These are phyloP conservation scores for Phytophthora ramorum DNA, from an alignment of 352 stramenopile genomes.

Conservation along the genomic window DNA sequence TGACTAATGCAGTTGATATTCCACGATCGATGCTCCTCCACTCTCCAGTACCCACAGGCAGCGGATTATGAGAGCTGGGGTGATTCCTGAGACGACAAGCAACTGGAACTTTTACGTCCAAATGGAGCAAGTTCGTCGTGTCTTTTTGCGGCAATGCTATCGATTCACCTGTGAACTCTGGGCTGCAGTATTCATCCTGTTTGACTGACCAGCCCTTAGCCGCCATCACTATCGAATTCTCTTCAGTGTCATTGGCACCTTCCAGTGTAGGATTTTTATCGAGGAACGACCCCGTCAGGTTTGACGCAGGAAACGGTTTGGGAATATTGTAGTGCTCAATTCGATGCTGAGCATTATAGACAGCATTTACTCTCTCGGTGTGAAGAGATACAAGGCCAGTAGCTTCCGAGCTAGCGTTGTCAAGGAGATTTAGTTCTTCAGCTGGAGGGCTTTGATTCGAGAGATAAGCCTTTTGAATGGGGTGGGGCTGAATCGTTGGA, in stretches of 20 bases:
- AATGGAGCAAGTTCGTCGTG: not conserved
- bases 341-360: conserved; percentile 38
- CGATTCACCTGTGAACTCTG: not conserved
- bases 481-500: conserved; percentile 14
- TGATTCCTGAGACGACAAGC: not conserved
- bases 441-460: not conserved
- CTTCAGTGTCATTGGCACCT: conserved; percentile 1
- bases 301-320: conserved; percentile 22
- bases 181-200: conserved; percentile 17
- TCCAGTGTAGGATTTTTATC: conserved; percentile 13
- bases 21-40: conserved; percentile 1
- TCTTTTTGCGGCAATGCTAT: not conserved
- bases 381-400: not conserved
- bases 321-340: conserved; percentile 58
- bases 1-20: not conserved
- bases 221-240: not conserved
- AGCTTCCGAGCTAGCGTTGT: not conserved
- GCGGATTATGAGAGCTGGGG: not conserved
- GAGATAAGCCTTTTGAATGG: conserved; percentile 1
- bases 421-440: not conserved
- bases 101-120: conserved; percentile 12
- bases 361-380: conserved; percentile 20
- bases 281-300: conserved; percentile 51
- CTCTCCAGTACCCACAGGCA: not conserved
- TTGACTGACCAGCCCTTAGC: conserved; percentile 3